Conservation (phyloP, 2,329 filamentous ascomycete species). For the Aspergillus vadensis region DNA sequence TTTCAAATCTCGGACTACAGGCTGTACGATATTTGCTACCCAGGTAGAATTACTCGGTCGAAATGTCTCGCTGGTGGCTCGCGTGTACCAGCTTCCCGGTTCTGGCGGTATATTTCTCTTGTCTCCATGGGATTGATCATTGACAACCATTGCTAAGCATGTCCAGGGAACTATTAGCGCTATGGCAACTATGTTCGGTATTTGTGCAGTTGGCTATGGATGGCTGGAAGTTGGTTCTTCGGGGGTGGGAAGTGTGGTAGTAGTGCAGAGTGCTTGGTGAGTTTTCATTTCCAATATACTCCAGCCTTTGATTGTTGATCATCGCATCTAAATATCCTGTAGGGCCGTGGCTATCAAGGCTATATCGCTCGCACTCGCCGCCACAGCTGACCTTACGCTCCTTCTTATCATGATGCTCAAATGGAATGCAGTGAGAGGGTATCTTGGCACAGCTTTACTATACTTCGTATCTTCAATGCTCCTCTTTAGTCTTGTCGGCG, state of each 20-base stretch:
- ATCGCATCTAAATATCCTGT: not conserved
- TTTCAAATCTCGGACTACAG: not conserved
- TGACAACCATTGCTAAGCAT: not conserved
- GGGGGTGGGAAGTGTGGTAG: not conserved
- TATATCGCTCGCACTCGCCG: conserved; percentile 1
- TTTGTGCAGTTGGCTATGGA: not conserved
- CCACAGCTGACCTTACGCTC: not conserved
- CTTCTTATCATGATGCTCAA: conserved; percentile 1
- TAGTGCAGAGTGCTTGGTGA: not conserved
- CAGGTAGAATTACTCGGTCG: not conserved
- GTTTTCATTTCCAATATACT: not conserved
- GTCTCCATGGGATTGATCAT: not conserved
- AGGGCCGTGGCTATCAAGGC: conserved; percentile 6
- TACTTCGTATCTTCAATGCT: not conserved
- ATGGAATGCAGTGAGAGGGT: not conserved
- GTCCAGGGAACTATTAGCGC: not conserved
- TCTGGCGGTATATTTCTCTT: not conserved
- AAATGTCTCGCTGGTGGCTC: conserved; percentile 1
- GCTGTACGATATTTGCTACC: too few relatives aligned
- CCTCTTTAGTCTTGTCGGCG: not conserved
- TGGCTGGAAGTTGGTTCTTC: not conserved
- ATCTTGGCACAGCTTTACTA: not conserved
- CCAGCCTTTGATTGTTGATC: not conserved
- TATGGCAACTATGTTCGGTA: not conserved
- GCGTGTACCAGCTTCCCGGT: conserved; percentile 7